A percentile compares a stretch with the other conserved stretches of the same genome.
These are phyloP conservation scores for Seiridium unicorne DNA, from an alignment of 2,329 filamentous ascomycete species.

Conservation along the genomic window DNA sequence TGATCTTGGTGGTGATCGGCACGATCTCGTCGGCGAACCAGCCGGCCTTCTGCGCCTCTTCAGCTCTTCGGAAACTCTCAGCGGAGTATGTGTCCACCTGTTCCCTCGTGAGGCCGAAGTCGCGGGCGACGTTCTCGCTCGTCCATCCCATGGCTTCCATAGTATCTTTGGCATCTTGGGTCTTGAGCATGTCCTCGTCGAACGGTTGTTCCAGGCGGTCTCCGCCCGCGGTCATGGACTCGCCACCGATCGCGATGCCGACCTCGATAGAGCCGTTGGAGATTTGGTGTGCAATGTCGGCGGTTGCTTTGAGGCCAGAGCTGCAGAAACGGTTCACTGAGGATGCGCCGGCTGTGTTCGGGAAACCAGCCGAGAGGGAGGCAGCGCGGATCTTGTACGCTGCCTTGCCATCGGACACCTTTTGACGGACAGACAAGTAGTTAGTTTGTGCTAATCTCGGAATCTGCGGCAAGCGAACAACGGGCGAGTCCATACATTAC, in stretches of 20 bases:
- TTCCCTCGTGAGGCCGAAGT: constrained; percentile 82
- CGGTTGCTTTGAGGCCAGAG: constrained; percentile 90
- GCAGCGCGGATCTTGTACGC: constrained; percentile 90
- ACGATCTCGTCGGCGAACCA: constrained; percentile 94
- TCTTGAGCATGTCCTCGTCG: constrained; percentile 70
- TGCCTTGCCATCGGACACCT: constrained; percentile 82
- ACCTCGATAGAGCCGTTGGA: constrained; percentile 76
- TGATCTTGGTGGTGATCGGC: constrained; percentile 78
- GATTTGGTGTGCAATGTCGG: constrained; percentile 92
- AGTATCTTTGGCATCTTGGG: constrained; percentile 80
- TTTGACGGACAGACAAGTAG: background rate
- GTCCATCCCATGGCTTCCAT: constrained; percentile 98
- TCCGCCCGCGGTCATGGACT: constrained; percentile 78
- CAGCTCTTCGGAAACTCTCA: constrained; percentile 84
- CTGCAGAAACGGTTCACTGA: constrained; percentile 96
- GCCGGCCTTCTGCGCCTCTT: constrained; percentile 85
- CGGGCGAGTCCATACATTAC: constrained; percentile 65
- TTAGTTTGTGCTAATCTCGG: background rate
- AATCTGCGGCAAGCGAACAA: background rate
- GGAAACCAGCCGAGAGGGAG: constrained; percentile 86
- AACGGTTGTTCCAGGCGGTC: constrained; percentile 72
- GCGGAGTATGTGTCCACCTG: constrained; percentile 82
- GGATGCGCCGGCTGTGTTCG: constrained; percentile 80
- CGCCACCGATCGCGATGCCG: constrained; percentile 84
- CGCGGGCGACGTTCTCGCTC: constrained; percentile 88